Conservation (phyloP, 768 basidiomycete species). For the Ramaria rubella region DNA sequence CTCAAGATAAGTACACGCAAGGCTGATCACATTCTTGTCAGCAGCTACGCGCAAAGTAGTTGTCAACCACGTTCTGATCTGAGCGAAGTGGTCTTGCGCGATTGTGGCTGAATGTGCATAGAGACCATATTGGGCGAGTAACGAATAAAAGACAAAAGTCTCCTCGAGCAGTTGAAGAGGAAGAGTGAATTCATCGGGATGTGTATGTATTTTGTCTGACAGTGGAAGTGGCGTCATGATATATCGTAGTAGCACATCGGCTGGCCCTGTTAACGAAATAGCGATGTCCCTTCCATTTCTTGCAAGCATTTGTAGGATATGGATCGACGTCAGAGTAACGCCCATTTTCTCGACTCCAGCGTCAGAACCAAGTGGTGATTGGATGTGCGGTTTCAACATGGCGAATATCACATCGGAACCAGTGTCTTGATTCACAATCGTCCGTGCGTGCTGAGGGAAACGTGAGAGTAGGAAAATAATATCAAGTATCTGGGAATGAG, state of each 20-base stretch:
- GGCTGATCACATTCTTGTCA: conserved; percentile 21
- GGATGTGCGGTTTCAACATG: conserved; percentile 1
- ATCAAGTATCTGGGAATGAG: conserved; percentile 1
- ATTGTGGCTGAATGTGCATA: conserved; percentile 63
- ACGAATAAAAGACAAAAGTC: conserved; percentile 57
- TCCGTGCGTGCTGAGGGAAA: conserved; percentile 4
- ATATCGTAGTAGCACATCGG: conserved; percentile 69
- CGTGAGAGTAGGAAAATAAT: conserved; percentile 6
- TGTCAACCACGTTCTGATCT: conserved; percentile 42
- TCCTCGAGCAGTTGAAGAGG: conserved; percentile 37
- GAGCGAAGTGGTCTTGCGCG: conserved; percentile 48
- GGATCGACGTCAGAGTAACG: not conserved
- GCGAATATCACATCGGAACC: not conserved
- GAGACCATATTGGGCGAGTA: conserved; percentile 73
- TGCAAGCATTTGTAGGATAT: conserved; percentile 2
- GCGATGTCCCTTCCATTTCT: conserved; percentile 31
- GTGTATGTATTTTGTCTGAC: not conserved
- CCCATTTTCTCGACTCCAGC: not conserved
- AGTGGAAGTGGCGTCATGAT: conserved; percentile 48
- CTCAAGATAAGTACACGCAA: conserved; percentile 44
- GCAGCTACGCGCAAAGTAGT: conserved; percentile 25
- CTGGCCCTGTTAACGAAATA: conserved; percentile 42
- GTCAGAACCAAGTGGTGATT: not conserved
- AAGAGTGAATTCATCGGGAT: not conserved
- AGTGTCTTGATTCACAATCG: not conserved